Percentiles rank a stretch among this genome's conserved stretches.
These are phyloP conservation scores for Entelexis paramagnoliae DNA, from an alignment of 1,139 yeast genomes.

Conservation along the genomic window DNA sequence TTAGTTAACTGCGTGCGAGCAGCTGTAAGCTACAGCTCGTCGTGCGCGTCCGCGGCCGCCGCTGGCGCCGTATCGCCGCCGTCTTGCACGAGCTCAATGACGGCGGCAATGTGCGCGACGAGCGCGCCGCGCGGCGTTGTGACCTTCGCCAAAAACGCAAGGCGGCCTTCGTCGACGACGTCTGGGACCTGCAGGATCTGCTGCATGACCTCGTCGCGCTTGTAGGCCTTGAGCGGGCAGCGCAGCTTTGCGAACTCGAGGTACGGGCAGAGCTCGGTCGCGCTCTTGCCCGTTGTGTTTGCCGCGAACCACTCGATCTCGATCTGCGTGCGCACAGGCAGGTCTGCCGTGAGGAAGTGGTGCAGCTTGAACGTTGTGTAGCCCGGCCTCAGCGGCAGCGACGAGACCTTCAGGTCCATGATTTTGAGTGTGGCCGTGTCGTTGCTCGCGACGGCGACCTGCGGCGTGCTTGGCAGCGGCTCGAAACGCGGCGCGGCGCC, in stretches of 20 bases:
- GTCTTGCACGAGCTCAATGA: constrained; percentile 24
- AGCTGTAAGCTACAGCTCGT: too few relatives aligned
- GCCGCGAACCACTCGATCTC: constrained; percentile 25
- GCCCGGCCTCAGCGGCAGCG: constrained; percentile 29
- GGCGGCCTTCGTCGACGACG: constrained; percentile 26
- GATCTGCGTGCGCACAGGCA: constrained; percentile 25
- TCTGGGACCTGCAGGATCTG: constrained; percentile 28
- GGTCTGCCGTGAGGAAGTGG: constrained; percentile 22
- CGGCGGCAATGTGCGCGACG: constrained; percentile 26
- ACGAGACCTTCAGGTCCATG: constrained; percentile 23
- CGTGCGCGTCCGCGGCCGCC: neutral
- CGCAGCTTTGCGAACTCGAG: constrained; percentile 25
- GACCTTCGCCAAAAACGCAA: constrained; percentile 27
- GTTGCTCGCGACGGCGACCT: constrained; percentile 25
- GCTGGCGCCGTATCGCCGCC: too few relatives aligned
- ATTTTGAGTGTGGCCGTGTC: constrained; percentile 25
- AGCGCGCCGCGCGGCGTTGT: constrained; percentile 21
- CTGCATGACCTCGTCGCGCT: constrained; percentile 16
- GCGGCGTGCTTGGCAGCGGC: constrained; percentile 15
- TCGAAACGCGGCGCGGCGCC: constrained; percentile 16
- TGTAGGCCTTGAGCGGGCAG: constrained; percentile 26
- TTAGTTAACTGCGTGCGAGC: too few relatives aligned
- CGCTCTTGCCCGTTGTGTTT: constrained; percentile 22
- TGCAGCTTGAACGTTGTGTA: constrained; percentile 25
- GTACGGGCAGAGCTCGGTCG: constrained; percentile 27